These are phyloP conservation scores for Emiliania huxleyi DNA, from an alignment of 78 protist genomes.

Conservation along the genomic window DNA sequence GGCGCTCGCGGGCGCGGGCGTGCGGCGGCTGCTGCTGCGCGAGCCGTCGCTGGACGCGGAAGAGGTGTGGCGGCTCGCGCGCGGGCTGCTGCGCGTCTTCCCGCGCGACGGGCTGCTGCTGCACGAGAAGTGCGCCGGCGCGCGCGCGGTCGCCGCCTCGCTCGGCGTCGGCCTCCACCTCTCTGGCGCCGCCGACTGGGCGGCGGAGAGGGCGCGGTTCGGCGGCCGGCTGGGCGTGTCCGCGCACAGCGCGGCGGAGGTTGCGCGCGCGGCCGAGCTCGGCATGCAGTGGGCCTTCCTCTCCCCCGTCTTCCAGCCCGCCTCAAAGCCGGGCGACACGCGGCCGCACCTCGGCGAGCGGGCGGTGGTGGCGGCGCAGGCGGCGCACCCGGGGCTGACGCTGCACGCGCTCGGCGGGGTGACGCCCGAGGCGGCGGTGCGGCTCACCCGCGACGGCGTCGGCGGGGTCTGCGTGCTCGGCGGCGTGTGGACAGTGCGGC, in stretches of 20 bases:
- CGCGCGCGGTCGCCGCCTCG: neutral
- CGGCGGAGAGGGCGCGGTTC: neutral
- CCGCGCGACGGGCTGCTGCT: neutral
- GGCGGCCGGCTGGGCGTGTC: neutral
- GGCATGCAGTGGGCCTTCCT: neutral
- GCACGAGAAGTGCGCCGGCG: constrained; percentile 3
- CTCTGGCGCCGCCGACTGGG: neutral
- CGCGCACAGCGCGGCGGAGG: neutral
- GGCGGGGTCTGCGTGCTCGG: neutral
- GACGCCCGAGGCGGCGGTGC: neutral
- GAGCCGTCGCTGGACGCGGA: neutral
- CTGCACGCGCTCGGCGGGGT: neutral
- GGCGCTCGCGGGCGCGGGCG: neutral
- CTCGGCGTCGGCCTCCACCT: neutral
- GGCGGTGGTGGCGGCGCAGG: neutral
- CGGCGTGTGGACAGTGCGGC: neutral
- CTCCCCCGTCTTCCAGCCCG: neutral
- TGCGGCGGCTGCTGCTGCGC: neutral
- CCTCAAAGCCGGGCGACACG: neutral
- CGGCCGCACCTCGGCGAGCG: neutral
- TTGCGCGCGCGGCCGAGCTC: neutral
- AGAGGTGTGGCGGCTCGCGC: neutral
- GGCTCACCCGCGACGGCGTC: neutral
- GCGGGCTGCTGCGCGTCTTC: neutral
- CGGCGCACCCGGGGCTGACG: neutral